Base-by-base conservation (phyloP, 768 basidiomycete genomes). In the Terana coerulea region DNA sequence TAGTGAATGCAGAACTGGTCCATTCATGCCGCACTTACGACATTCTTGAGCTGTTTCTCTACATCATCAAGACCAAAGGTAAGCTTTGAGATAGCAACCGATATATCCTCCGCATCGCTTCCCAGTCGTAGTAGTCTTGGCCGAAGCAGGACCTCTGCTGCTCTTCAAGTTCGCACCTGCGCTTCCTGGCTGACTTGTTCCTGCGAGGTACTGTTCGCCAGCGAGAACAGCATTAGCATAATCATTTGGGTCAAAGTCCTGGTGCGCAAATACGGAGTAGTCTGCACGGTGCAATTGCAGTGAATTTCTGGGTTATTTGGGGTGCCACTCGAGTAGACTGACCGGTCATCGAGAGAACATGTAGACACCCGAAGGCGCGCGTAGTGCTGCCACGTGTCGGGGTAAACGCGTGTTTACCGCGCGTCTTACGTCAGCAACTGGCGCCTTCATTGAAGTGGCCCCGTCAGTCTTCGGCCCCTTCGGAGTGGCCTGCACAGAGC, bases 161-260 rank as follows among this genome's bases (percentile, higher is more conserved):
- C 67, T 63, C 12, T 73, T 58, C 17, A 62, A 52, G 59, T 74
- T 75, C 26, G 62, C 52, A 8, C 64, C 39, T n/a, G n/a, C n/a
- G n/a, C n/a, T n/a, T 22, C 59, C 49, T 24, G 64, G 56, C 56
- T 70, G 72, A 52, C 67, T 62, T 25, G 64, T 59, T 67, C 69
- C 66, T 62, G 51, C 67, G 70, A 83, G 79, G 64, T 95, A 91
- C 0, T 82, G 64, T 58, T 93, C 86, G 22, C 91, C 88, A 4
- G 93, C 86, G 21, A 98, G 77, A 48, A 95, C 79, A 14, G 91
- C 84, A 66, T 94, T 94, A 2, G 95, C 95, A 65, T 95, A 97
- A 35, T 88, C 87, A 62, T 90, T 88, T 14, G 91, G 77, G 64
- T 95, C 87, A 66, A 98, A 98, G 29, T 83, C 75, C 2, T 81